Base-by-base conservation (phyloP, 495 filamentous ascomycete genomes). In the Aspergillus cavernicola region DNA sequence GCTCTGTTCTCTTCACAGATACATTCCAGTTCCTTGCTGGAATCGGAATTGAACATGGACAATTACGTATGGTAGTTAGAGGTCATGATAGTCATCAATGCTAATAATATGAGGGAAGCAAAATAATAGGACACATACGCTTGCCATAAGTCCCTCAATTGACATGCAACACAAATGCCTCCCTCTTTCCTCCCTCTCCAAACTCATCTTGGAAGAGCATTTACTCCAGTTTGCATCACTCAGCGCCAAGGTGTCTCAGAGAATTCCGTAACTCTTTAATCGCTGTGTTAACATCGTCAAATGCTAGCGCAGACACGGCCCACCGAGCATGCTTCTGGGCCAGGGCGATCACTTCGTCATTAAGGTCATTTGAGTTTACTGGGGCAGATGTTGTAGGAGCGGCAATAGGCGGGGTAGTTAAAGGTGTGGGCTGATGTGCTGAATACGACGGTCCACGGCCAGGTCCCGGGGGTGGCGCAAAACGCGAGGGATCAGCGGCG, bases 251-350 rank as follows among this genome's bases (percentile, higher is more conserved):
- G 12, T 62, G 63, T 39, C 56, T 64, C 56, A 98, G 71, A 36
- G 93, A 95, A 38, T 76, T 80, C 56, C 80, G 80, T 49, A 97
- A 68, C 61, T 98, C 92, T 65, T 84, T 86, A 6, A 97, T 85
- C 1, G 93, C 93, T 1, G 95, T 98, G 20, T 85, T 73, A 9
- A 96, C 86, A 71, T 98, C 93, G 62, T 98, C 93, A 68, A 97
- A 98, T 64, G 95, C 93, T 46, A 98, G 71, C 5, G 93, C 93
- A 18, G 93, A 97, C 28, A 97, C 92, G 0, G 93, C 95, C 92
- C 92, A 98, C 62, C 86, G 90, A 0, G 93, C 92, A 73, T 96
- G 93, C 60, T 97, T 98, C 66, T 96, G 90, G 9, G 93, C 93
- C 53, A 81, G 77, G 2, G 79, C 62, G 26, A 96, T 88, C 3